Conservation (phyloP, 768 basidiomycete species). For the Mycena polygramma region DNA sequence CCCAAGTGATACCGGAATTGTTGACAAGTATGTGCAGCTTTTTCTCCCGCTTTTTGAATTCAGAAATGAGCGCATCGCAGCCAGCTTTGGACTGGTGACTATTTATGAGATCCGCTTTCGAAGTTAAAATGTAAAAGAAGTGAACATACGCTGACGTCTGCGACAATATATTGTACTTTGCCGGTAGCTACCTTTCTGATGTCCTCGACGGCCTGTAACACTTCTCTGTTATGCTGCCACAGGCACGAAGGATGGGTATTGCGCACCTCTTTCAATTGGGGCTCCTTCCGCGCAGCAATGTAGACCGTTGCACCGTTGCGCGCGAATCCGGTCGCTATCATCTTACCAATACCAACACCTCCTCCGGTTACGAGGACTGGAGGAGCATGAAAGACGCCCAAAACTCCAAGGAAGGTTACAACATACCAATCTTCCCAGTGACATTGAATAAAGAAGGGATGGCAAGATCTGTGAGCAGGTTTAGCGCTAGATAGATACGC, state of each 20-base stretch:
- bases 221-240: slow-evolving; percentile 2
- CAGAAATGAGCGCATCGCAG: slow-evolving; percentile 77
- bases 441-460: slow-evolving; percentile 72
- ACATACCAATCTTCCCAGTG: slow-evolving; percentile 75
- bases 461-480: slow-evolving; percentile 42
- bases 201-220: slow-evolving; percentile 61
- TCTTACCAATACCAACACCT: slow-evolving; percentile 85
- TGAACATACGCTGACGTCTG: slow-evolving; percentile 73
- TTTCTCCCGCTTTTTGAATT: slow-evolving; percentile 76
- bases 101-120: not conserved
- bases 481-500: not conserved
- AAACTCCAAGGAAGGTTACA: not conserved
- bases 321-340: slow-evolving; percentile 86
- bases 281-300: slow-evolving; percentile 88
- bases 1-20: slow-evolving; percentile 88
- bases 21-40: slow-evolving; percentile 89
- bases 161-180: slow-evolving; percentile 78
- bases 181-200: slow-evolving; percentile 74
- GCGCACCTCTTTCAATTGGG: slow-evolving; percentile 79
- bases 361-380: slow-evolving; percentile 87
- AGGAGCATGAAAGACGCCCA: not conserved
- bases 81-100: slow-evolving; percentile 76
- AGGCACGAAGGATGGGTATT: not conserved
- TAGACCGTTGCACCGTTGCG: slow-evolving; percentile 92
- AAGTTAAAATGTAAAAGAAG: slow-evolving; percentile 37